Evolutionary conservation across 371 early-diverging fungal species (phyloP), one percentile per base, ranked within the genome.

Genomic region (Smittium culicis): DNA sequence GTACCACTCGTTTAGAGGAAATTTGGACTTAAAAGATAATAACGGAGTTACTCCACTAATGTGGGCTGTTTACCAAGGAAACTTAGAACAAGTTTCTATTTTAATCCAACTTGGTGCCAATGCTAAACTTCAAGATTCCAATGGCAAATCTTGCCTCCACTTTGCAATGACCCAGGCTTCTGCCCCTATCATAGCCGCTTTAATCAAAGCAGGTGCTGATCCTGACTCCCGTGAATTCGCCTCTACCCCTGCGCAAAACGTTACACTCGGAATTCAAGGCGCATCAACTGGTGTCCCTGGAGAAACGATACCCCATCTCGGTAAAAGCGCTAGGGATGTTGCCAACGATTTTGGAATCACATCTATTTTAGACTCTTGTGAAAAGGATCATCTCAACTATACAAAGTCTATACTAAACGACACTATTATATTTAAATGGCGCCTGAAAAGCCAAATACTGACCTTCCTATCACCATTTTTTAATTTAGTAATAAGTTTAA

Each of bases 1-100:
- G 69, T 58, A 60, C 1, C 60, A 86, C 28, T 82, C 75, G 61
- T 72, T 82, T 2, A 89, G 88, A 16, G 80, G 88, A 72, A 84
- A 86, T 57, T 80, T 91, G 11, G 90, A 97, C 71, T 67, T 75
- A 0, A 72, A 77, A 1, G 98, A 97, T 68, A 72, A 80, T 16
- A 80, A 88, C 57, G 87, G 87, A 25, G 86, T 90, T 35, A 95
- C 98, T 20, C 84, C 92, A 30, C 75, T 97, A 35, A 93, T 94
- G 91, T 97, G 96, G 95, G 88, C 93, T 0, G 88, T 88, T 0
- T 95, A 94, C 74, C 91, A 90, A 73, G 90, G 89, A 0, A 88
- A 88, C 72, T 73, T 78, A 61, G 71, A 86, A 67, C 77, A 83
- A 30, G 80, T 90, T 8, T 82, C 85, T 60, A 77, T 88, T 34